Conservation (phyloP, 805 yeast genomes). For the Ogataea neopini region DNA sequence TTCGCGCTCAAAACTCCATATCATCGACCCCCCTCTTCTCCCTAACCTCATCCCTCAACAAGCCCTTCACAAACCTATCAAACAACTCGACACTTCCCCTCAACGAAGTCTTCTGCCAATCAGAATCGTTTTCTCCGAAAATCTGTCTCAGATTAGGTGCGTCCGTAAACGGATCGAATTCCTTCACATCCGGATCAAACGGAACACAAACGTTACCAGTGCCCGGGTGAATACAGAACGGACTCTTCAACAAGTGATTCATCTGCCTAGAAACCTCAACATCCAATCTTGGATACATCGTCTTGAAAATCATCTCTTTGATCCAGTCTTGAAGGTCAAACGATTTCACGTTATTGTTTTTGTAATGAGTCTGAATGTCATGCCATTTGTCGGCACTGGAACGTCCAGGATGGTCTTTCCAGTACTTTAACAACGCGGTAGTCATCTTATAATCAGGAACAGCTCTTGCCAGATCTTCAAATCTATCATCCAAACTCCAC, state of each 20-base stretch:
- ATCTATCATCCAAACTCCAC: slow-evolving; percentile 61
- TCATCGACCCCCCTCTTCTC: slow-evolving; percentile 37
- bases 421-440: slow-evolving; percentile 52
- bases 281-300: slow-evolving; percentile 89
- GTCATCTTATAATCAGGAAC: slow-evolving; percentile 62
- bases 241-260: slow-evolving; percentile 91
- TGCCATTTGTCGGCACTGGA: slow-evolving; percentile 74
- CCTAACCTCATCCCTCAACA: slow-evolving; percentile 56
- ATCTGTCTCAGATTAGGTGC: slow-evolving; percentile 76
- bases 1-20: slow-evolving; percentile 17
- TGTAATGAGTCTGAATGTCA: slow-evolving; percentile 61
- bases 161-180: slow-evolving; percentile 68
- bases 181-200: slow-evolving; percentile 50
- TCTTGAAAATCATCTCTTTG: slow-evolving; percentile 76
- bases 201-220: slow-evolving; percentile 97
- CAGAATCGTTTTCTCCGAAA: slow-evolving; percentile 60
- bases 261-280: slow-evolving; percentile 87
- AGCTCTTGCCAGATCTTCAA: slow-evolving; percentile 58
- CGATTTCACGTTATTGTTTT: slow-evolving; percentile 35
- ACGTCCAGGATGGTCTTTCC: slow-evolving; percentile 56
- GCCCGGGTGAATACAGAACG: slow-evolving; percentile 95
- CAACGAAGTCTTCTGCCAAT: slow-evolving; percentile 66
- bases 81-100: slow-evolving; percentile 72
- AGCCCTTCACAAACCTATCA: slow-evolving; percentile 55
- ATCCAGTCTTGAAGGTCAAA: slow-evolving; percentile 62